Evolutionary conservation across 2,329 filamentous ascomycete genomes (phyloP), one percentile per base, ranked within the genome.

Genomic region (Onygena corvina): DNA sequence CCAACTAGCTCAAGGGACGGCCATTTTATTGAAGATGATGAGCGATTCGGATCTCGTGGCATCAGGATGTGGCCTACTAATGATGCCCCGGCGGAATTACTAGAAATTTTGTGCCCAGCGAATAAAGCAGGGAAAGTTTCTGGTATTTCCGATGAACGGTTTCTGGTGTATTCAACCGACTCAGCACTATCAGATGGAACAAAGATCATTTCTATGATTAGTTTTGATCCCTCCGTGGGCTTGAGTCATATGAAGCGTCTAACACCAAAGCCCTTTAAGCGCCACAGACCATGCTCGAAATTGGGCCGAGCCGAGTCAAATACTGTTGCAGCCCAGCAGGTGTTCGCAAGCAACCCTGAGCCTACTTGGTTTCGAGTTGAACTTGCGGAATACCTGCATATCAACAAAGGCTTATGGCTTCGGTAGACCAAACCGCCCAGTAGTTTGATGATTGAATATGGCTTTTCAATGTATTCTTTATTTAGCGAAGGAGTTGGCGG

Each of bases 1-100:
- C 55, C 62, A 34, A 35, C 52, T 11, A 54, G 63, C 36, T 50
- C 55, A 5, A 54, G 60, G 21, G 59, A 57, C 5, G 40, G 47
- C 11, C 58, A 60, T 1, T 54, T 67, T 11, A 59, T 63, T 31
- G 53, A 58, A 34, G 66, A 63, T 9, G 67, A 71, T 46, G 64
- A 70, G 49, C 60, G 60, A 12, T 71, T 67, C 48, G 52, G 55
- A 7, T 61, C 64, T n/a, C 62, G 66, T 7, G 65, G 65, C 3
- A 61, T 68, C 34, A 58, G 59, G 7, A 54, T 71, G 20, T 72
- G 69, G 69, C 69, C 69, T 2, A 58, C 64, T 6, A 61, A 66
- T 20, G 51, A 69, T 35, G 64, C 66, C 0, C 67, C 67, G 0
- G 48, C 55, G 20, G 66, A 66, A 38, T 53, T 72, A 1, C 57